Evolutionary conservation across 345 rosid genomes (phyloP).

Genomic region (Eucalyptus microcorys): DNA sequence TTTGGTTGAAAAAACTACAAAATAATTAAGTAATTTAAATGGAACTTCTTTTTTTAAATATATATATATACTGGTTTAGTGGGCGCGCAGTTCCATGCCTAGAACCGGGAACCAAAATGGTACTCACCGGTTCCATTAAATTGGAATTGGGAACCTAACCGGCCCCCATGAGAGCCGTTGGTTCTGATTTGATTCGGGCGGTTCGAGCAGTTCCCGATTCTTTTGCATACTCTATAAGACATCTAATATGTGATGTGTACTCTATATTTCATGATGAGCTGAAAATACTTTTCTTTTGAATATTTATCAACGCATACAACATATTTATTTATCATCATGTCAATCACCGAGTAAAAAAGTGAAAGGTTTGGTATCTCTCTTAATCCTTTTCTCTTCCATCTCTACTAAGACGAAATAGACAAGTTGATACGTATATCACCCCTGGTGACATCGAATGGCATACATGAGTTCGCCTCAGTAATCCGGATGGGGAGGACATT

Average conservation of each 20-base stretch:
- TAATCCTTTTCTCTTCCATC: not conserved
- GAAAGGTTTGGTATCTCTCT: too few relatives aligned
- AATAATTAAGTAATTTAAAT: too few relatives aligned
- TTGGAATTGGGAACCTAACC: rapidly evolving
- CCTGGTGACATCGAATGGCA: not conserved
- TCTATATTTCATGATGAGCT: not conserved
- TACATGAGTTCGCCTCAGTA: not conserved
- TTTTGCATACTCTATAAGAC: too few relatives aligned
- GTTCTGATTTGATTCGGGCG: rapidly evolving
- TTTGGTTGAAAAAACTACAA: too few relatives aligned
- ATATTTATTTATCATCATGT: not conserved
- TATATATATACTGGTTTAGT: too few relatives aligned
- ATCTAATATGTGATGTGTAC: not conserved
- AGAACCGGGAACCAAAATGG: rapidly evolving
- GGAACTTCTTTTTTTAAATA: too few relatives aligned
- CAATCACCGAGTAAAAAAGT: not conserved
- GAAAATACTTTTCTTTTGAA: not conserved
- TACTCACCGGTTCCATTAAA: too few relatives aligned
- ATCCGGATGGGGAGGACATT: not conserved
- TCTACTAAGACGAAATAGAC: not conserved
- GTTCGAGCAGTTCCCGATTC: rapidly evolving
- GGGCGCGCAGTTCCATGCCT: rapidly evolving
- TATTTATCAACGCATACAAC: rapidly evolving
- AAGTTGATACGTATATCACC: not conserved
- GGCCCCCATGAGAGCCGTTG: rapidly evolving